These are phyloP conservation scores for Colletotrichum sp. DNA, from an alignment of 2,329 filamentous ascomycete genomes.

Conservation along the genomic window DNA sequence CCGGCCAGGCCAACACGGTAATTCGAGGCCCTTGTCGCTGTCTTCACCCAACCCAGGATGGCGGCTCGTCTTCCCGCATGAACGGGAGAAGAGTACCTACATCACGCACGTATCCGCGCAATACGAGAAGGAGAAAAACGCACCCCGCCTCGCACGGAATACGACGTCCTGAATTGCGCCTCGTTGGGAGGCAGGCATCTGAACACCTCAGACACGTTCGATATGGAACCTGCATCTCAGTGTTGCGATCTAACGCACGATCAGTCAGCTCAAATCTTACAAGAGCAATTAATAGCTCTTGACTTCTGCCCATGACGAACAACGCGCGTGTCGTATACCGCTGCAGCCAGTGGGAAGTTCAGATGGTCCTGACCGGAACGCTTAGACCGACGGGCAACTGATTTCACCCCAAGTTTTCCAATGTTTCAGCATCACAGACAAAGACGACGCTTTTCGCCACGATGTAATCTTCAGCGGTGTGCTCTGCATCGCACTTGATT, in stretches of 20 bases:
- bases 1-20: not conserved
- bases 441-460: conserved; percentile 21
- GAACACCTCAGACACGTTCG: conserved; percentile 1
- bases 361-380: conserved; percentile 3
- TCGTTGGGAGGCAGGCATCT: not conserved
- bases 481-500: not conserved
- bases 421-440: conserved; percentile 20
- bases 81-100: not conserved
- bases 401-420: conserved; percentile 18
- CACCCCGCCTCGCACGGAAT: not conserved
- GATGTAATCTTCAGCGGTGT: not conserved
- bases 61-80: not conserved
- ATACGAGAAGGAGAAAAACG: not conserved
- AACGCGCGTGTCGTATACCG: not conserved
- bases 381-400: not conserved
- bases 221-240: not conserved
- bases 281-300: not conserved
- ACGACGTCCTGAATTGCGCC: not conserved
- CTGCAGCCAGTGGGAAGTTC: conserved; percentile 5
- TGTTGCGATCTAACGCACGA: not conserved
- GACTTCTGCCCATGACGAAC: not conserved
- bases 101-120: not conserved
- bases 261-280: not conserved
- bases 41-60: not conserved
- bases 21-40: not conserved